Evolutionary conservation across 1,139 yeast species (phyloP).

Genomic region (Kodamaea fungicola): DNA sequence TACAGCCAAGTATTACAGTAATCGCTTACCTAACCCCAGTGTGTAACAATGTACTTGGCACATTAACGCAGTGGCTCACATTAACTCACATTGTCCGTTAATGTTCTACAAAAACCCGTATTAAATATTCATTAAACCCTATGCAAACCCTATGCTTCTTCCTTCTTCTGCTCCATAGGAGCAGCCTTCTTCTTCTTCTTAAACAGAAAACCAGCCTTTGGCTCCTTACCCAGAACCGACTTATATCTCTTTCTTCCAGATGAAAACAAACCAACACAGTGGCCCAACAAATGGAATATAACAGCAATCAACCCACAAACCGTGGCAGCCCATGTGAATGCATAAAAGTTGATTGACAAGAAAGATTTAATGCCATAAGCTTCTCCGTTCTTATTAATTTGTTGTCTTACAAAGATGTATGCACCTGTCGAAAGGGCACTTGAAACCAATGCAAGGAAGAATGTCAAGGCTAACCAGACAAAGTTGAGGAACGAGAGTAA

Average conservation of each 20-base stretch:
- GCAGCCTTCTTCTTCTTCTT: not conserved
- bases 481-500: conserved; percentile 41
- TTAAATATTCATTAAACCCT: too few species aligned
- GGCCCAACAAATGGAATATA: conserved; percentile 38
- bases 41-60: too few species aligned
- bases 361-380: conserved; percentile 34
- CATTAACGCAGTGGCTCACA: too few species aligned
- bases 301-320: conserved; percentile 36
- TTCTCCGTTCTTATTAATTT: conserved; percentile 29
- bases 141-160: not conserved
- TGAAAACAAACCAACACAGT: conserved; percentile 42
- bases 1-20: too few species aligned
- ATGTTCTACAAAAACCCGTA: too few species aligned
- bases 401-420: conserved; percentile 26
- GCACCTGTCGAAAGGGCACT: conserved; percentile 36
- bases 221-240: conserved; percentile 14
- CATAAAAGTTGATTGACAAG: conserved; percentile 41
- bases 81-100: too few species aligned
- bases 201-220: conserved; percentile 25
- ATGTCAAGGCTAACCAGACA: conserved; percentile 30
- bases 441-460: conserved; percentile 29
- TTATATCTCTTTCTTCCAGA: conserved; percentile 32
- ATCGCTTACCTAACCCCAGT: too few species aligned
- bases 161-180: not conserved
- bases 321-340: conserved; percentile 39